A percentile compares a stretch with the other conserved stretches of the same genome.
These are phyloP conservation scores for Vanderwaltozyma yarrowii DNA, from an alignment of 805 yeast genomes.

Conservation along the genomic window DNA sequence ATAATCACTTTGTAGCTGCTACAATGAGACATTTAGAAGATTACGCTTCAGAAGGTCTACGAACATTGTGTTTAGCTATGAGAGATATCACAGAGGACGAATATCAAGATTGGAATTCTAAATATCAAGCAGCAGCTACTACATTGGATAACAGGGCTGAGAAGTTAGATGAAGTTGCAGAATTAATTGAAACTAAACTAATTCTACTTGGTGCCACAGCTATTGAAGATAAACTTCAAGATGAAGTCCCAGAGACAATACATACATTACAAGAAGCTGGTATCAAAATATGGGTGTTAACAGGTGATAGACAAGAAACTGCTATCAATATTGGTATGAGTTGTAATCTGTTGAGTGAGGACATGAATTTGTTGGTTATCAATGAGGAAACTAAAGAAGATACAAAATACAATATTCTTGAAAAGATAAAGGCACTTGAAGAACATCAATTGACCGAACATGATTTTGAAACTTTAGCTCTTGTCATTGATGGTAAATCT, in stretches of 20 bases:
- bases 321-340: conserved; percentile 99
- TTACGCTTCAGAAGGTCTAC: conserved; percentile 90
- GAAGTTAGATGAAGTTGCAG: conserved; percentile 81
- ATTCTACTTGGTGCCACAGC: conserved; percentile 93
- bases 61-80: conserved; percentile 88
- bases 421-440: conserved; percentile 63
- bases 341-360: conserved; percentile 87
- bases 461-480: conserved; percentile 71
- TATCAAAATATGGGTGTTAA: conserved; percentile 92
- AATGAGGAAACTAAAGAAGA: conserved; percentile 78
- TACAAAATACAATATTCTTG: conserved; percentile 60
- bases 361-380: conserved; percentile 83
- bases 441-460: conserved; percentile 56
- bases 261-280: conserved; percentile 94
- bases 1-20: conserved; percentile 71
- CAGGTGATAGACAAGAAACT: conserved; percentile 98
- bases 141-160: conserved; percentile 65
- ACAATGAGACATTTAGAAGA: conserved; percentile 87
- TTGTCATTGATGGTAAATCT: conserved; percentile 91
- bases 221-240: conserved; percentile 94
- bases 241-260: conserved; percentile 97
- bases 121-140: conserved; percentile 73
- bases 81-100: conserved; percentile 73
- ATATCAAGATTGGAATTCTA: conserved; percentile 55
- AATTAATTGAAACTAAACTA: conserved; percentile 69